phyloP scores from a whole-genome alignment of 148 eudicot genomes.

The Selenicereus undatus region DNA sequence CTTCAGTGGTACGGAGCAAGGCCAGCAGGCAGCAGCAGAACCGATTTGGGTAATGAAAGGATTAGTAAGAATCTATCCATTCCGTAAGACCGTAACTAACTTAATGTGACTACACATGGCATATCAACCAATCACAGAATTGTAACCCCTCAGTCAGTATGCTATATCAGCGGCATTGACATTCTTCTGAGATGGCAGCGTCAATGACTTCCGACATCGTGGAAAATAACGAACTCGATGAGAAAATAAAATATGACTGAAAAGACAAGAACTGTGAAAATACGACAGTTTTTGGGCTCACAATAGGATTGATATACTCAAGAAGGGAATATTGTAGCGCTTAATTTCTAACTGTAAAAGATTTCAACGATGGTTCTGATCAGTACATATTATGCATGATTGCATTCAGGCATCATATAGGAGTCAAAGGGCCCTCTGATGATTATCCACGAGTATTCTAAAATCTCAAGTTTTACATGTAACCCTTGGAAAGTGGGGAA shows the following conservation, averaged over 20 bases:
- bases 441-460: background rate
- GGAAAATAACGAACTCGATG: background rate
- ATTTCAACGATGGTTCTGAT: too few species aligned
- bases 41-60: constrained; percentile 11
- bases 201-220: background rate
- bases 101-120: constrained; percentile 30
- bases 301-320: background rate
- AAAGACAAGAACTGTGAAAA: background rate
- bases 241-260: background rate
- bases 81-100: constrained; percentile 26
- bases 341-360: too few species aligned
- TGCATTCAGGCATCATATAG: too few species aligned
- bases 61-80: constrained; percentile 24
- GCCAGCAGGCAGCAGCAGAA: constrained; percentile 10
- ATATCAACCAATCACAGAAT: constrained; percentile 22
- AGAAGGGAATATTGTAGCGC: too few species aligned
- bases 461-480: background rate
- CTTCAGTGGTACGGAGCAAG: constrained; percentile 13
- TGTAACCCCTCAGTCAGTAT: constrained; percentile 6
- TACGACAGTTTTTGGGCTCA: background rate
- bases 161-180: background rate
- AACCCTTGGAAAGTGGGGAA: background rate
- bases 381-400: too few species aligned
- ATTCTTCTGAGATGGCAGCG: constrained; percentile 8
- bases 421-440: too few species aligned